phyloP scores from a whole-genome alignment of 106 monocot genomes.

The Acorus gramineus region DNA sequence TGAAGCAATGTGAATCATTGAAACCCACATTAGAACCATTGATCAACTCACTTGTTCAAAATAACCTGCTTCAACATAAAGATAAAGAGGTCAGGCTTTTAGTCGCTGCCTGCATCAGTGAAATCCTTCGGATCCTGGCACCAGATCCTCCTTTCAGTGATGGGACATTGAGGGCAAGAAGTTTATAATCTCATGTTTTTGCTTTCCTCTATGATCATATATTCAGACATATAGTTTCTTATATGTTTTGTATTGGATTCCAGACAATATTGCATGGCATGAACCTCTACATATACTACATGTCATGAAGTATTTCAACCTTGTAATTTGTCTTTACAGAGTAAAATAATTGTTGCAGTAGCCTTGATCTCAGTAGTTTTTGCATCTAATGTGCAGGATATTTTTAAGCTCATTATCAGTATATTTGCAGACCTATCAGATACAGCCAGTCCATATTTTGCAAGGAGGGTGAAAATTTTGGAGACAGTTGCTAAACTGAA shows the following conservation, averaged over 20 bases:
- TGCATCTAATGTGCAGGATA: slow-evolving; percentile 39
- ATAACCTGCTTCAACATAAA: slow-evolving; percentile 53
- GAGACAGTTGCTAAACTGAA: slow-evolving; percentile 60
- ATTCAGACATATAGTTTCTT: background rate
- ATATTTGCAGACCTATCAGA: slow-evolving; percentile 66
- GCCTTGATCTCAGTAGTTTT: background rate
- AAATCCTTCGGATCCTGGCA: slow-evolving; percentile 73
- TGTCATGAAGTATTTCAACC: too few relatives aligned
- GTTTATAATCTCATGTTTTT: too few relatives aligned
- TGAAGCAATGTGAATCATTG: slow-evolving; percentile 45
- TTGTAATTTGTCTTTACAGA: too few relatives aligned
- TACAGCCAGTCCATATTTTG: slow-evolving; percentile 51
- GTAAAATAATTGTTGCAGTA: too few relatives aligned
- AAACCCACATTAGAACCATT: slow-evolving; percentile 29
- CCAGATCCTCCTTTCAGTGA: slow-evolving; percentile 76
- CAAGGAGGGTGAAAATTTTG: slow-evolving; percentile 74
- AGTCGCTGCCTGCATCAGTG: slow-evolving; percentile 68
- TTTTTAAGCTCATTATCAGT: slow-evolving; percentile 64
- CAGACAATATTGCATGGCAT: background rate
- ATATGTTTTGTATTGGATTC: background rate
- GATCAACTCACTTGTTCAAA: slow-evolving; percentile 39
- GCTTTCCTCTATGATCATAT: too few relatives aligned
- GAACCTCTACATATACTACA: too few relatives aligned
- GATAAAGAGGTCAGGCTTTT: slow-evolving; percentile 83
- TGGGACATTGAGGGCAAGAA: slow-evolving; percentile 60